A percentile compares a stretch with the other conserved stretches of the same genome.
Conservation (phyloP, 129 eudicot genomes). For the Artemisia tridentata region DNA sequence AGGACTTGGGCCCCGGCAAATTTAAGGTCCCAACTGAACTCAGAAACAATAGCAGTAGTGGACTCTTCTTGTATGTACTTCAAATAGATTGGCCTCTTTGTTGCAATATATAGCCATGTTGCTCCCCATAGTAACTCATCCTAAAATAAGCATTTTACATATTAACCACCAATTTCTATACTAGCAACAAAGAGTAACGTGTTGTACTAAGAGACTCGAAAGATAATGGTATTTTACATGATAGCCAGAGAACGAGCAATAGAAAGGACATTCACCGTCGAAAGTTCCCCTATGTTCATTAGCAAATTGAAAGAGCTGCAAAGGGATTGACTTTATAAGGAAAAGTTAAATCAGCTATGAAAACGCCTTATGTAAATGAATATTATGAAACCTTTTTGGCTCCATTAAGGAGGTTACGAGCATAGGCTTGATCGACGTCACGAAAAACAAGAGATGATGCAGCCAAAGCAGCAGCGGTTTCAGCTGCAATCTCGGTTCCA, state of each 20-base stretch:
- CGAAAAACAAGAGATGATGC: slow-evolving; percentile 64
- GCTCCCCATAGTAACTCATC: slow-evolving; percentile 95
- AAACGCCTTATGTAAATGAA: background rate
- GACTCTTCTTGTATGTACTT: slow-evolving; percentile 54
- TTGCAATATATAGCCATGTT: slow-evolving; percentile 79
- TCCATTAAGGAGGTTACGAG: slow-evolving; percentile 49
- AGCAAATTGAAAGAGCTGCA: slow-evolving; percentile 77
- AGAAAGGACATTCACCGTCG: slow-evolving; percentile 93
- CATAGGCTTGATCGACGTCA: slow-evolving; percentile 39
- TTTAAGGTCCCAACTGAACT: slow-evolving; percentile 89
- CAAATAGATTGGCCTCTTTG: slow-evolving; percentile 38
- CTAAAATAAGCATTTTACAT: slow-evolving; percentile 27
- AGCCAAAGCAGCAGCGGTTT: slow-evolving; percentile 87
- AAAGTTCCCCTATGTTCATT: slow-evolving; percentile 59
- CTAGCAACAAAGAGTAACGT: background rate
- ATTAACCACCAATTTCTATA: background rate
- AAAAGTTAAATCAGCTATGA: background rate
- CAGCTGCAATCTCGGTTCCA: slow-evolving; percentile 89
- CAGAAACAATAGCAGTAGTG: slow-evolving; percentile 48
- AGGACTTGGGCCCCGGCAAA: slow-evolving; percentile 76
- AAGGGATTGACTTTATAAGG: background rate
- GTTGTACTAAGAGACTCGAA: background rate
- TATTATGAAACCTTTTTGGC: slow-evolving; percentile 43
- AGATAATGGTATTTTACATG: slow-evolving; percentile 37
- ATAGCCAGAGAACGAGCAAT: slow-evolving; percentile 82